phyloP scores from a whole-genome alignment of 192 early-diverging fungal species.

The Umbelopsis vinacea region DNA sequence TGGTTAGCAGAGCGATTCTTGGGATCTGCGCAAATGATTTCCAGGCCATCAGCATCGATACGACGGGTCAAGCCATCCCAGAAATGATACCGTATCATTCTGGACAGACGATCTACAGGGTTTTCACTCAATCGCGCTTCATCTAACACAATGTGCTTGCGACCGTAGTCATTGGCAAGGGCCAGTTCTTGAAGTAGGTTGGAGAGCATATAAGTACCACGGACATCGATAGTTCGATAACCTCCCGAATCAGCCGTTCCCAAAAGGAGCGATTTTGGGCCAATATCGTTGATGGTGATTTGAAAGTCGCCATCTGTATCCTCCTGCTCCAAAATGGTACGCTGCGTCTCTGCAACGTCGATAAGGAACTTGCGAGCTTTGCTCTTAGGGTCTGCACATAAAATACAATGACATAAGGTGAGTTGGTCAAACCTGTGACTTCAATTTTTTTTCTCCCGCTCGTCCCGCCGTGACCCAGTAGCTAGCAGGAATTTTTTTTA shows the following conservation, averaged over 20 bases:
- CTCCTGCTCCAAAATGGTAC: conserved; percentile 85
- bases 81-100: conserved; percentile 91
- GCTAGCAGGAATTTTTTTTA: not conserved
- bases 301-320: conserved; percentile 95
- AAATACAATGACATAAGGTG: not conserved
- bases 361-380: conserved; percentile 80
- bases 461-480: not conserved
- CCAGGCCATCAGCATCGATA: conserved; percentile 82
- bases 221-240: conserved; percentile 85
- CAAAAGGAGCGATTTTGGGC: conserved; percentile 87
- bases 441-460: not conserved
- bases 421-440: not conserved
- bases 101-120: conserved; percentile 84
- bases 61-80: conserved; percentile 93
- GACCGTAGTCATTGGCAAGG: conserved; percentile 83
- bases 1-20: conserved; percentile 86
- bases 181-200: conserved; percentile 95
- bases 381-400: conserved; percentile 61
- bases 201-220: conserved; percentile 93
- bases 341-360: conserved; percentile 83
- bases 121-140: conserved; percentile 92
- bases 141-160: conserved; percentile 85
- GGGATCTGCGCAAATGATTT: conserved; percentile 88
- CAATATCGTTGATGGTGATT: conserved; percentile 91
- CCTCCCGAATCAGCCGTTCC: conserved; percentile 87